Base-by-base conservation (phyloP, 768 basidiomycete genomes). In the Lactarius tabidus region DNA sequence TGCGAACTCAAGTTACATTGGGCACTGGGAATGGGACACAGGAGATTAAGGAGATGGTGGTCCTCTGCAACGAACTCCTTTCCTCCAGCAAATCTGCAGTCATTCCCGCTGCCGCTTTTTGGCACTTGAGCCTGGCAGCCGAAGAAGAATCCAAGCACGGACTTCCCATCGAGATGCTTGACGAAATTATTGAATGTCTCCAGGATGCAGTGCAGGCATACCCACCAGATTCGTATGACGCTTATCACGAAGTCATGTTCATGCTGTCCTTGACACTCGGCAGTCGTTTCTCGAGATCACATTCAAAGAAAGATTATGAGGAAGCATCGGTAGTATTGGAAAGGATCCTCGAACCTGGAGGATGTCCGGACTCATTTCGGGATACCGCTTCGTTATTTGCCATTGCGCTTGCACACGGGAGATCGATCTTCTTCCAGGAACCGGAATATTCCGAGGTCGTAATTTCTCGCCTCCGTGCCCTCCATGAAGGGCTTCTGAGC, bases 381-480 rank as follows among this genome's bases (percentile, higher is more conserved):
- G 33, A 8, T 6, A n/a, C 3, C 3, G 55, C 48, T 10, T n/a
- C 45, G 4, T n/a, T 20, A 48, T 28, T 52, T 45, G 6, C 20
- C 52, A 31, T 48, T 15, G 3, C 10, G 17, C 41, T 64, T 6
- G 18, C 39, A 8, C 28, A 26, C 33, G 26, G 39, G 1, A 31
- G 51, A 28, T 64, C 52, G 18, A 8, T 10, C 26, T 10, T 20
- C 54, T 28, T 59, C 28, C 29, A 18, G n/a, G 41, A 64, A 15
- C 57, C 58, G 20, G 52, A 35, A 45, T 36, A 54, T 28, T 54
- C 58, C 2, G 63, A 64, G 7, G 12, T 54, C 26, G 31, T 58
- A 31, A 64, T 43, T 6, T 28, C 33, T 1, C 39, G 58, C 6
- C 54, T 51, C 43, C 57, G 63, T 20, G 6, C 20, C 36, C 3